These are phyloP conservation scores for Cicer cuneatum DNA, from an alignment of 306 rosid genomes.

Conservation along the genomic window DNA sequence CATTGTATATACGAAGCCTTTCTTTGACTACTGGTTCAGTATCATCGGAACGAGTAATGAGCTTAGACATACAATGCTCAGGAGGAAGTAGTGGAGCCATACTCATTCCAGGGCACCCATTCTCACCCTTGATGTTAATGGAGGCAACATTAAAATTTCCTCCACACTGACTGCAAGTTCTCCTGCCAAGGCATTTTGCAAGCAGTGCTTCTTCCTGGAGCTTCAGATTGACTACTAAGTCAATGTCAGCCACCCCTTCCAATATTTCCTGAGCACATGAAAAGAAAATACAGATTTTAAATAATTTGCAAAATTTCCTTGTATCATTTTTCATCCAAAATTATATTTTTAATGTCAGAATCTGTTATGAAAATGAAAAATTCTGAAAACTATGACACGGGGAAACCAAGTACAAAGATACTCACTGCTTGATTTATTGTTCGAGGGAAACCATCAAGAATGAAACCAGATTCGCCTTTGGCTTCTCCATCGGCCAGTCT, in stretches of 20 bases:
- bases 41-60: conserved; percentile 85
- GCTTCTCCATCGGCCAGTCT: conserved; percentile 78
- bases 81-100: conserved; percentile 99
- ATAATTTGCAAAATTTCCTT: conserved; percentile 26
- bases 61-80: conserved; percentile 82
- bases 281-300: conserved; percentile 16
- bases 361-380: neutral
- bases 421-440: conserved; percentile 93
- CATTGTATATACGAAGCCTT: conserved; percentile 80
- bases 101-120: conserved; percentile 71
- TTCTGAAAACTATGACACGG: neutral
- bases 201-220: conserved; percentile 82
- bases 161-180: conserved; percentile 89
- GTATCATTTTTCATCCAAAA: neutral
- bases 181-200: conserved; percentile 92
- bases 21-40: conserved; percentile 75
- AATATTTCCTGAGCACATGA: conserved; percentile 70
- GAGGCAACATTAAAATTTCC: conserved; percentile 84
- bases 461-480: conserved; percentile 85
- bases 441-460: conserved; percentile 97
- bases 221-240: conserved; percentile 90
- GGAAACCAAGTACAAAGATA: conserved; percentile 28
- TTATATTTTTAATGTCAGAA: neutral
- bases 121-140: conserved; percentile 67
- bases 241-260: conserved; percentile 81